Evolutionary conservation across 2,329 filamentous ascomycete species (phyloP), one percentile per base, ranked within the genome.

Genomic region (Fusarium nygamai): DNA sequence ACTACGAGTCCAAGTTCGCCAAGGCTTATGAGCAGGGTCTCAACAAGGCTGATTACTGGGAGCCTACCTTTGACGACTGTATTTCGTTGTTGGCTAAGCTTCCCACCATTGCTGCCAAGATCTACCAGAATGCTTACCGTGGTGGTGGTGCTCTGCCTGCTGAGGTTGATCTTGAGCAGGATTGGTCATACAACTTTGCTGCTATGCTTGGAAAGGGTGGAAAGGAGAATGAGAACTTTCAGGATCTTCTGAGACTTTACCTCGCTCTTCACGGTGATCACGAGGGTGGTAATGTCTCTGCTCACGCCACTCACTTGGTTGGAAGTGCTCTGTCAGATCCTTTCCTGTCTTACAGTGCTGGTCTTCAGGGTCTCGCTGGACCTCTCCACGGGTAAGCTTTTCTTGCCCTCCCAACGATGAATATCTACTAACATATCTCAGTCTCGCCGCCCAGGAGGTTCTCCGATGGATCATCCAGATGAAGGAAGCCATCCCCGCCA

Each of bases 171-270:
- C 84, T 90, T 66, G 89, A 93, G 77, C 94, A 98, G 85, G 96
- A 99, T 85, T 99, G 96, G 96, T 93, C 95, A 2, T 97, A 98
- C 88, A 99, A 99, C 89, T 99, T 98, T 80, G 96, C 96, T 51
- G 94, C 95, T 75, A 95, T 98, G 91, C 90, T 98, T 61, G 96
- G 96, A 80, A 98, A 97, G 86, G 90, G 92, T 58, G 94, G 95
- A 76, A 91, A 92, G 83, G 88, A 97, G 84, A 92, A 98, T 78
- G 94, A 95, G 85, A 93, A 94, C 82, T 98, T 99, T 89, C 96
- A 98, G 82, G 96, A 99, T 80, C 89, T 99, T 27, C 89, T 99
- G 72, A 91, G 96, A 78, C 87, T 99, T 38, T 99, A 99, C 85
- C 91, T 99, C 31, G 96, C 96, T 57, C 92, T 99, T 10, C 96